Percentiles rank a stretch among this genome's conserved stretches.
phyloP scores from a whole-genome alignment of 2,329 filamentous ascomycete species.

The Fusarium penzigii region DNA sequence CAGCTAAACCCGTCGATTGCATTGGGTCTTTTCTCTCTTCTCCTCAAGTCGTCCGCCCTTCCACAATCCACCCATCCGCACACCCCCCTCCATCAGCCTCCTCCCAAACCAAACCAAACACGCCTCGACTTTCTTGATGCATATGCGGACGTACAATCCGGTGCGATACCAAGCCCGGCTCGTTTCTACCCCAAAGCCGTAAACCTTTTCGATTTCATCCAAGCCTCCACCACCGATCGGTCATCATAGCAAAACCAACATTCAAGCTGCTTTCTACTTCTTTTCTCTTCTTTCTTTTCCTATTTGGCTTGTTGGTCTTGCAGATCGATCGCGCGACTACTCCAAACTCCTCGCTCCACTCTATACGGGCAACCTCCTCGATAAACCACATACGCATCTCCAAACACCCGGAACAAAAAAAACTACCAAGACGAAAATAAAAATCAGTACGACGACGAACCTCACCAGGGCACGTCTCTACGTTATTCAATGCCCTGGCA shows the following conservation, averaged over 20 bases:
- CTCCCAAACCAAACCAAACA: background rate
- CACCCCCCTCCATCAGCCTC: background rate
- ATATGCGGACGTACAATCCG: background rate
- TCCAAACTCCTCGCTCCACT: background rate
- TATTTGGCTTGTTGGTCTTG: background rate
- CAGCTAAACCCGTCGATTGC: background rate
- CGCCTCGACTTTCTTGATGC: background rate
- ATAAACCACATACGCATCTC: background rate
- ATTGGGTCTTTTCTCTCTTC: background rate
- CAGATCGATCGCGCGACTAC: background rate
- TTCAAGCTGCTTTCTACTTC: background rate
- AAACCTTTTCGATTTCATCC: background rate
- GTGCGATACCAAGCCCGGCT: background rate
- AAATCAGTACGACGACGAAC: constrained; percentile 17
- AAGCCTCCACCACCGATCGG: background rate
- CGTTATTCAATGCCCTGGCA: constrained; percentile 81
- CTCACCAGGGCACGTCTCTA: constrained; percentile 17
- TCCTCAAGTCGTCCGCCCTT: background rate
- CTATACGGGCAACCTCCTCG: background rate
- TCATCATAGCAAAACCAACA: background rate
- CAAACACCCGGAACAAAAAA: background rate
- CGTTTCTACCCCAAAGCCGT: background rate
- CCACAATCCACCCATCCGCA: background rate
- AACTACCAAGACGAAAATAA: no score
- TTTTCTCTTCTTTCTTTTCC: no score